Evolutionary conservation across 2,329 filamentous ascomycete genomes (phyloP).

Genomic region (Nemania sp.): DNA sequence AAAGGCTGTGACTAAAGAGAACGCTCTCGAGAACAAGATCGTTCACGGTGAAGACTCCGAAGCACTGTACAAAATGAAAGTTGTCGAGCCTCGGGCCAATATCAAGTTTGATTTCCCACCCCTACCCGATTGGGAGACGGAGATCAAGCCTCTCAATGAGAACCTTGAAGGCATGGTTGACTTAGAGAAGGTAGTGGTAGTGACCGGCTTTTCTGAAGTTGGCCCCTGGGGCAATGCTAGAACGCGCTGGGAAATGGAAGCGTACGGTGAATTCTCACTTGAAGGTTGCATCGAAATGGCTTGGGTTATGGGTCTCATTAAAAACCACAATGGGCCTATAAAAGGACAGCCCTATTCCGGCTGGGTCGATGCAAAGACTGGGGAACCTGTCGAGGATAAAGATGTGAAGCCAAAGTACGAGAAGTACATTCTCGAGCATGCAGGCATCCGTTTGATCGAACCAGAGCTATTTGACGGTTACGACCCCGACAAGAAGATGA

Average conservation of each 20-base stretch:
- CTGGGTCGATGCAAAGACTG: conserved; percentile 93
- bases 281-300: conserved; percentile 99
- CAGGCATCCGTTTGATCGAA: conserved; percentile 96
- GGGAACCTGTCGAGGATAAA: conserved; percentile 96
- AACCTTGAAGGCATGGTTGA: conserved; percentile 97
- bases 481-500: conserved; percentile 97
- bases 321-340: conserved; percentile 93
- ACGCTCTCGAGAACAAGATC: conserved; percentile 92
- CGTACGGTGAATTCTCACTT: conserved; percentile 91
- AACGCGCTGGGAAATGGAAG: conserved; percentile 99
- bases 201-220: conserved; percentile 94
- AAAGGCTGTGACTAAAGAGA: conserved; percentile 93
- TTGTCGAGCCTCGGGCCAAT: conserved; percentile 91
- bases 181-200: conserved; percentile 94
- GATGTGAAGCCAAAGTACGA: conserved; percentile 98
- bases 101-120: conserved; percentile 96
- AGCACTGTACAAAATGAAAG: conserved; percentile 91
- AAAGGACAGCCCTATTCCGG: conserved; percentile 97
- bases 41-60: conserved; percentile 94
- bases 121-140: conserved; percentile 87
- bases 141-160: conserved; percentile 85
- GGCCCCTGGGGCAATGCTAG: conserved; percentile 98
- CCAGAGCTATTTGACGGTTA: conserved; percentile 96
- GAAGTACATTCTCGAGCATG: conserved; percentile 93
- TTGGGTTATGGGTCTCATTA: conserved; percentile 99